These are phyloP conservation scores for Thraustochytrium sp. DNA, from an alignment of 352 stramenopile genomes.

Conservation along the genomic window DNA sequence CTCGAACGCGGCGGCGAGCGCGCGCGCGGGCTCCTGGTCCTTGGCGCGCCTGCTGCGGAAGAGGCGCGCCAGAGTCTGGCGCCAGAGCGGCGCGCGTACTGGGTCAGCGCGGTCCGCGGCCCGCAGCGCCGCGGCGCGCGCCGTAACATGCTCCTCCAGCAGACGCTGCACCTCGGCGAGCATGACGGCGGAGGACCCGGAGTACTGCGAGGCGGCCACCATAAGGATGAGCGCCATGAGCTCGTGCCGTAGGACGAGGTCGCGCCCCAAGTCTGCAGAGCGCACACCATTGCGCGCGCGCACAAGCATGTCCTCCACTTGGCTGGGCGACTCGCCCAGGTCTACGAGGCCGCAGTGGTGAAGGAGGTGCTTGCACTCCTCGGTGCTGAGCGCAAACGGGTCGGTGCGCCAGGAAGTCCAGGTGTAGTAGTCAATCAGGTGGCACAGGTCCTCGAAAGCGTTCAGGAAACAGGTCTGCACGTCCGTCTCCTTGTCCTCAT, in stretches of 20 bases:
- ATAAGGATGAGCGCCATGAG: neutral
- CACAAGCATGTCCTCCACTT: neutral
- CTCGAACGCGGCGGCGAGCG: neutral
- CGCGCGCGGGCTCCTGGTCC: neutral
- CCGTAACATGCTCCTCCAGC: neutral
- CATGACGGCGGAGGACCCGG: neutral
- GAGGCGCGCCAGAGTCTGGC: neutral
- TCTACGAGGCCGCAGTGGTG: neutral
- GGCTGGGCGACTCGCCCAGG: neutral
- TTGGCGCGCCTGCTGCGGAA: neutral
- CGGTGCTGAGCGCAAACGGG: neutral
- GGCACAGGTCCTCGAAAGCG: conserved; percentile 20
- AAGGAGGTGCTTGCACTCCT: conserved; percentile 17
- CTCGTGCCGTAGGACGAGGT: neutral
- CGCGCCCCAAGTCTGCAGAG: neutral
- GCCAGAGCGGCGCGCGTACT: neutral
- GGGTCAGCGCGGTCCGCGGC: neutral
- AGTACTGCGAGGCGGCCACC: neutral
- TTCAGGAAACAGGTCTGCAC: neutral
- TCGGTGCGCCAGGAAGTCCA: neutral
- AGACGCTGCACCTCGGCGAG: neutral
- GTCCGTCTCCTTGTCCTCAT: conserved; percentile 9
- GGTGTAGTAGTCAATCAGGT: conserved; percentile 33
- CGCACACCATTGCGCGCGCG: neutral
- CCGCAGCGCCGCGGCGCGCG: neutral